Evolutionary conservation across 768 basidiomycete species (phyloP).

Genomic region (Calocybe gangraenosa): DNA sequence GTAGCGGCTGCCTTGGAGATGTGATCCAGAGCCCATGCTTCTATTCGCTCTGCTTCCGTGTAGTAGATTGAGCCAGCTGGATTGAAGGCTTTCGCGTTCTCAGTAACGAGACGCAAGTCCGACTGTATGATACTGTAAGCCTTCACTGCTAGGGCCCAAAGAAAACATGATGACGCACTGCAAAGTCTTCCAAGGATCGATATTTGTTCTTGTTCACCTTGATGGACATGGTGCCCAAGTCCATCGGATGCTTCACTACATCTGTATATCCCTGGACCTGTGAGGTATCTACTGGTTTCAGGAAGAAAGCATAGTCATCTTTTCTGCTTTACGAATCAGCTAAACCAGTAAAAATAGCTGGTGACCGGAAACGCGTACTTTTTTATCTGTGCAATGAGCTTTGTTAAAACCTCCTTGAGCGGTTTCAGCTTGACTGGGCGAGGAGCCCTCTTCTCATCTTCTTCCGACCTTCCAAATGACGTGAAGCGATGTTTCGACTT

Average conservation of each 20-base stretch:
- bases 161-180: conserved; percentile 39
- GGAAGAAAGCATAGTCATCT: conserved; percentile 84
- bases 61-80: conserved; percentile 70
- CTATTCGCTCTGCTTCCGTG: conserved; percentile 69
- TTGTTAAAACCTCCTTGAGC: conserved; percentile 67
- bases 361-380: conserved; percentile 42
- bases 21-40: conserved; percentile 68
- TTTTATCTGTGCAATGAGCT: conserved; percentile 69
- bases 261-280: conserved; percentile 62
- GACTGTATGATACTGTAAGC: conserved; percentile 33
- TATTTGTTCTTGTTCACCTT: conserved; percentile 80
- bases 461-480: conserved; percentile 25
- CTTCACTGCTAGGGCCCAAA: conserved; percentile 7
- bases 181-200: conserved; percentile 75
- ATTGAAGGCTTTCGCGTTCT: conserved; percentile 75
- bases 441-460: conserved; percentile 40
- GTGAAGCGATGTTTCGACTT: conserved; percentile 34
- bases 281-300: conserved; percentile 57
- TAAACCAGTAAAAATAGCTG: conserved; percentile 9
- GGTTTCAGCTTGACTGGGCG: conserved; percentile 74
- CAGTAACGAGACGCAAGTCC: conserved; percentile 69
- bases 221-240: conserved; percentile 78
- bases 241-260: conserved; percentile 85
- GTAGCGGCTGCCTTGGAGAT: conserved; percentile 66
- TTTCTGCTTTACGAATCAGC: conserved; percentile 45